Base-by-base conservation (phyloP, 2,329 filamentous ascomycete species). In the Dothideomycetes sp. region DNA sequence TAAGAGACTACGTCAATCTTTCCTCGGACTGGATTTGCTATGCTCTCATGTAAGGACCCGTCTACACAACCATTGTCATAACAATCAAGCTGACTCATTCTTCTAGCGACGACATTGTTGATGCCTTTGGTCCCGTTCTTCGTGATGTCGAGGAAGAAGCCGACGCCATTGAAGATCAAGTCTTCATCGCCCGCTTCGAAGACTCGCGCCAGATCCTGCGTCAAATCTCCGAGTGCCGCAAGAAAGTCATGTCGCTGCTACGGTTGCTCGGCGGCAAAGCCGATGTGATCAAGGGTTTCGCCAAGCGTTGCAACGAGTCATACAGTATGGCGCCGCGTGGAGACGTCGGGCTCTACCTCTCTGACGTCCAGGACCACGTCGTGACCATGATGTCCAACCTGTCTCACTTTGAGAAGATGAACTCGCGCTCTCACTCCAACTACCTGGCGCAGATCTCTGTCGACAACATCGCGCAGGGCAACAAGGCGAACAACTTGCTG, bases 11-110 rank as follows among this genome's bases (percentile, higher is more conserved):
- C 55, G 84, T 96, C 52, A 81, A 88, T 45, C 72, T 98, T 30
- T 94, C 86, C 57, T 88, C 87, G 50, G 91, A 98, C 63, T 98
- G 93, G 89, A 93, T 96, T 51, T 98, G 91, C 68, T 98, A 98
- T 58, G 91, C 91, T 32, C 73, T 98, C 55, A 96, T 98, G n/a
- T n/a, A n/a, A n/a, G n/a, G n/a, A n/a, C n/a, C n/a, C n/a, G n/a
- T n/a, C n/a, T n/a, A n/a, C n/a, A n/a, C n/a, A n/a, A n/a, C n/a
- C n/a, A n/a, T n/a, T n/a, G n/a, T n/a, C n/a, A n/a, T n/a, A n/a
- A n/a, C n/a, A n/a, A n/a, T n/a, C n/a, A n/a, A n/a, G n/a, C n/a
- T n/a, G n/a, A n/a, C n/a, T n/a, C n/a, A n/a, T n/a, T n/a, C n/a
- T n/a, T n/a, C n/a, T n/a, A n/a, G n/a, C 57, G 91, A 98, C 61